A percentile compares a stretch with the other conserved stretches of the same genome.
Evolutionary conservation across 768 basidiomycete genomes (phyloP).

Genomic region (Naganishia antarctica): DNA sequence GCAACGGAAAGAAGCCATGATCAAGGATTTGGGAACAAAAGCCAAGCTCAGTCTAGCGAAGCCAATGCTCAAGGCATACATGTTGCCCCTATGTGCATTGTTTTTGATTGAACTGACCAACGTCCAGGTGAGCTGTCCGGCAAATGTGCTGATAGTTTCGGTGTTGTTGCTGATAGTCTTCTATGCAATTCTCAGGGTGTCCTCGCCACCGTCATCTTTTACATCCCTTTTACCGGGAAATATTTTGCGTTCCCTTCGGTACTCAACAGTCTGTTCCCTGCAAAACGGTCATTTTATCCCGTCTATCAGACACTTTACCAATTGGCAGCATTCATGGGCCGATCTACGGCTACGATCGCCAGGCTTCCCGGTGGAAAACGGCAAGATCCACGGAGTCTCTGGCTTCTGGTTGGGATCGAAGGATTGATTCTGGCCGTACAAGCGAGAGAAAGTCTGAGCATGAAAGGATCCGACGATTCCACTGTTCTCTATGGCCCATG

Average conservation of each 20-base stretch:
- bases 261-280: conserved; percentile 27
- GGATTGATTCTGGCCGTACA: conserved; percentile 17
- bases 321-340: conserved; percentile 24
- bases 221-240: conserved; percentile 19
- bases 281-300: conserved; percentile 25
- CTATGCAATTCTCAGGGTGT: conserved; percentile 8
- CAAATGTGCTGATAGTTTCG: not conserved
- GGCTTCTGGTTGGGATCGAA: conserved; percentile 24
- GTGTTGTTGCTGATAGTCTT: not conserved
- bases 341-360: conserved; percentile 22
- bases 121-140: conserved; percentile 18
- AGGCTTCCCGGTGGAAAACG: conserved; percentile 26
- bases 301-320: conserved; percentile 27
- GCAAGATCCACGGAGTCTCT: conserved; percentile 17
- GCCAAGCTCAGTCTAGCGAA: conserved; percentile 22
- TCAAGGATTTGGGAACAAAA: conserved; percentile 27
- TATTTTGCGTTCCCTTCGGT: conserved; percentile 22
- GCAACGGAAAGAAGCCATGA: conserved; percentile 23
- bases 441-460: conserved; percentile 18
- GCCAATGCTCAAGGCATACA: conserved; percentile 23
- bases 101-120: conserved; percentile 26
- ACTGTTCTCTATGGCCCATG: conserved; percentile 18
- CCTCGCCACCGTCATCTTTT: conserved; percentile 28
- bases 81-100: conserved; percentile 23
- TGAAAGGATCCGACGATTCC: conserved; percentile 23